phyloP scores from a whole-genome alignment of 345 rosid species.

The Salix viminalis region DNA sequence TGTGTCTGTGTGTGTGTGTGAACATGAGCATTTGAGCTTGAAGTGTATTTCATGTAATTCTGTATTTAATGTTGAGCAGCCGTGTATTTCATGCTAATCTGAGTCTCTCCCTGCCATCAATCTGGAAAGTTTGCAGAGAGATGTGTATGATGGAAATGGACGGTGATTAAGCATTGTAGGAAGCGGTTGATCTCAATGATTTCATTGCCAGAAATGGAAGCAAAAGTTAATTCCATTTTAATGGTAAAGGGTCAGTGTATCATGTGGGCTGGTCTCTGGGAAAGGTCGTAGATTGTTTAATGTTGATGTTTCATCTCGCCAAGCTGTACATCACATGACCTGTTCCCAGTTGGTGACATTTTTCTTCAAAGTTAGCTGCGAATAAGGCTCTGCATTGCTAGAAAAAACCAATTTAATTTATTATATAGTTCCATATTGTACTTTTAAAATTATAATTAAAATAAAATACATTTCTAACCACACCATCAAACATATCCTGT shows the following conservation, averaged over 20 bases:
- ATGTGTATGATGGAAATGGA: background rate
- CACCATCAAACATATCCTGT: no score
- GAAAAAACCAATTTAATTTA: no score
- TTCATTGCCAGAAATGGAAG: background rate
- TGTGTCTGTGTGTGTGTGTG: no score
- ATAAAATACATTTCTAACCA: no score
- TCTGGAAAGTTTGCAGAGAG: background rate
- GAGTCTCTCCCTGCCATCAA: background rate
- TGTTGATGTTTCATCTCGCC: background rate
- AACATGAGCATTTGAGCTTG: no score
- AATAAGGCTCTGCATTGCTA: no score
- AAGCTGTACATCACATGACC: background rate
- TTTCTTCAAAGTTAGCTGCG: no score
- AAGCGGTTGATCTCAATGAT: background rate
- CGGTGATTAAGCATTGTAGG: background rate
- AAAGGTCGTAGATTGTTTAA: background rate
- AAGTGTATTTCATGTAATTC: no score
- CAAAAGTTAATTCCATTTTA: background rate
- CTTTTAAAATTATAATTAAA: no score
- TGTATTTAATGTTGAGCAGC: no score
- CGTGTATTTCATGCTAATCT: background rate
- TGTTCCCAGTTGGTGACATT: background rate
- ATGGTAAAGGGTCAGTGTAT: background rate
- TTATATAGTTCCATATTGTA: no score
- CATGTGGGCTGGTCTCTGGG: background rate